Base-by-base conservation (phyloP, 2,329 filamentous ascomycete species). In the Monosporascus ibericus region DNA sequence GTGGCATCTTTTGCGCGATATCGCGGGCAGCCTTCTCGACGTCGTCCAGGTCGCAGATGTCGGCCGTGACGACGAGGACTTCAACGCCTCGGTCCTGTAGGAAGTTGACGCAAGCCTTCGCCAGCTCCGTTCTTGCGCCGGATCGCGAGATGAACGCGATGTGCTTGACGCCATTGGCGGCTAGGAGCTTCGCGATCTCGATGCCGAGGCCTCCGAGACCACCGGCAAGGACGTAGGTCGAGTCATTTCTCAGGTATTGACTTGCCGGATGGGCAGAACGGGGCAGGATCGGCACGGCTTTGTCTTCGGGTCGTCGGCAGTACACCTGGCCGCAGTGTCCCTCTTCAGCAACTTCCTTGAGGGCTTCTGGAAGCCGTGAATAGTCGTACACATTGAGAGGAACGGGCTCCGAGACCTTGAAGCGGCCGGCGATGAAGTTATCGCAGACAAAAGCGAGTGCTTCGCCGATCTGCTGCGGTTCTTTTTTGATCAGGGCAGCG, bases 141-240 rank as follows among this genome's bases (percentile, higher is more conserved):
- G 75, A 77, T 38, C 81, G 73, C 11, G 79, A 82, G 1, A 84
- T 57, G 46, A 83, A 78, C 2, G 76, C 74, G 7, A 85, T 57
- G 51, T 79, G 66, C 18, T 68, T 72, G 1, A 75, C 82, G 1
- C 82, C 82, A 14, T 75, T 72, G 5, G 63, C 60, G n/a, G 71
- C 68, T 51, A 85, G 70, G 50, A 79, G 71, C 50, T 72, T 68
- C 2, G 79, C 75, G 38, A 84, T 75, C 56, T 73, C 76, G 36
- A 73, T 71, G 1, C 81, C 82, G 0, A 85, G 69, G 11, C 81
- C 82, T 17, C 81, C 80, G 0, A 82, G 70, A 1, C 82, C 82
- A 8, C 82, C 82, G 4, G 74, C 72, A 3, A 85, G 64, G 2
- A 85, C 60, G 52, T 85, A 85, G 1, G 78, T 77, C 0, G 66